Base-by-base conservation (phyloP, 495 filamentous ascomycete species). In the Arthonia radiata region DNA sequence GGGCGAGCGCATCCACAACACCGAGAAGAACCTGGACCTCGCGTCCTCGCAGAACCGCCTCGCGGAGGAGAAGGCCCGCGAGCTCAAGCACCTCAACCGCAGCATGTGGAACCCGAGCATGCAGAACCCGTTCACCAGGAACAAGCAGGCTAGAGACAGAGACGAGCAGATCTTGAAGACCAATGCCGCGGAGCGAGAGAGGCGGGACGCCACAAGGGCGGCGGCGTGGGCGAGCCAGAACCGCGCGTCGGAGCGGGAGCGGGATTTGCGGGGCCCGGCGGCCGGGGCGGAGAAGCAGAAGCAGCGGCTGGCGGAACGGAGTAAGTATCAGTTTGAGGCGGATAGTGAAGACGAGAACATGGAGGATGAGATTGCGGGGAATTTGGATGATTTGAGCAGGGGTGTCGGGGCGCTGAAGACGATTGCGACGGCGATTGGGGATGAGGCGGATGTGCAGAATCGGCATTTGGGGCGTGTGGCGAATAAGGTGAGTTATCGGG, bases 321-420 rank as follows among this genome's bases (percentile, higher is more conserved):
- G 61, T 5, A 78, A 76, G 46, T 82, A 71, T 32, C 74, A 79
- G 35, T 86, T 80, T 42, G 64, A 76, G 43, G 70, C 67, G 7
- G 71, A 80, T 39, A 66, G 62, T 18, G 68, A 75, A 31, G 71
- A 81, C 28, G 75, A 81, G 18, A 61, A 61, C 26, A 66, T 75
- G 59, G 77, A 90, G 41, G 46, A 56, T 28, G 50, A 53, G 34
- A 51, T 54, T 36, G 48, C 47, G 9, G 31, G 24, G 13, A 47
- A 47, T 26, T 19, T 53, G 27, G 46, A 45, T 16, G 28, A 26
- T 8, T 27, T 44, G n/a, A 42, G 59, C 19, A 52, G 57, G 22
- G 63, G 61, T 22, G 67, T 67, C 11, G 54, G 59, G 23, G 46
- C 62, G 30, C 43, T 91, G 45, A 72, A 80, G 23, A 49, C 47